These are phyloP conservation scores for Tuber umbilicatum DNA, from an alignment of 495 filamentous ascomycete species.

Conservation along the genomic window DNA sequence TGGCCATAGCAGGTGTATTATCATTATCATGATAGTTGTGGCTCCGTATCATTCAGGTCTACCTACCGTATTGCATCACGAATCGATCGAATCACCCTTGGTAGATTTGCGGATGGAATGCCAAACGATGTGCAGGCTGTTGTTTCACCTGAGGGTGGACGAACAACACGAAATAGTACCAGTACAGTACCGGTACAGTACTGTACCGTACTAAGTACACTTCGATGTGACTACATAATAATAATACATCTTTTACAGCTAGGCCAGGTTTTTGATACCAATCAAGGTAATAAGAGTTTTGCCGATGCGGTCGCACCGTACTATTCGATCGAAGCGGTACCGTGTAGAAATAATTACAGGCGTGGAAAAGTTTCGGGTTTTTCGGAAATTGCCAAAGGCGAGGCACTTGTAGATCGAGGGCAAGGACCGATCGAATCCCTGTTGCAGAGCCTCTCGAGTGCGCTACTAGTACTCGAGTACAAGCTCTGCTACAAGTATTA, in stretches of 20 bases:
- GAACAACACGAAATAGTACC: neutral
- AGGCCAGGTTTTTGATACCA: neutral
- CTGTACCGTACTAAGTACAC: neutral
- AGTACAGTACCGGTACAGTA: neutral
- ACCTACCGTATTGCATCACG: neutral
- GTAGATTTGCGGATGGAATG: neutral
- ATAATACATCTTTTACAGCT: neutral
- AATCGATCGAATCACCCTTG: neutral
- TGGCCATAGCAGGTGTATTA: neutral
- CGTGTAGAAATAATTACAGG: neutral
- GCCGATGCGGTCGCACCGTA: neutral
- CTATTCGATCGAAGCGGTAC: neutral
- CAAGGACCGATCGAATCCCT: neutral
- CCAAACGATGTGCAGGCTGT: neutral
- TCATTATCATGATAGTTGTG: neutral
- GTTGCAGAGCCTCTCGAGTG: neutral
- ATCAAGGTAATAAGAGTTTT: neutral
- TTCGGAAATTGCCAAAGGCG: neutral
- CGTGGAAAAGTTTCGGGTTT: neutral
- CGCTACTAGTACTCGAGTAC: no score
- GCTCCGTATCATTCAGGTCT: neutral
- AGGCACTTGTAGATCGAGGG: neutral
- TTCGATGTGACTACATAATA: neutral
- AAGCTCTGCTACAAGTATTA: no score
- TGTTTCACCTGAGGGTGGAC: neutral